Evolutionary conservation across 345 rosid species (phyloP), one percentile per base, ranked within the genome.

Genomic region (Pugionium cornutum): DNA sequence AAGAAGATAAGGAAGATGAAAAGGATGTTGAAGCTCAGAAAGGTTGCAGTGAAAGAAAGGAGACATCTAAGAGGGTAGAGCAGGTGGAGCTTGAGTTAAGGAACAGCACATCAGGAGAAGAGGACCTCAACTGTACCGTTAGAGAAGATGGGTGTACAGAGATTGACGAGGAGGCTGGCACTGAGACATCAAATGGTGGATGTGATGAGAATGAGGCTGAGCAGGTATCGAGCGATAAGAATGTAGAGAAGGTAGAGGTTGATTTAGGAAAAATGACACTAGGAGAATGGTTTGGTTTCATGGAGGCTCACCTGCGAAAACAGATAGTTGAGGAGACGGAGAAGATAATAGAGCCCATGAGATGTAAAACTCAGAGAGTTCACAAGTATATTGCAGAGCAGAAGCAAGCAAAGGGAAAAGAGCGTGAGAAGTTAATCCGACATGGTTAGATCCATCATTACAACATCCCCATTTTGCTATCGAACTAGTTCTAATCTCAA

Each of bases 241-340:
- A n/a, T 30, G 68, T 47, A 36, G 59, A 53, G 25, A 53, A 69
- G 7, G 53, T 57, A 53, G 59, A 61, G 33, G 11, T 62, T 34
- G 80, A 73, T 73, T 77, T 83, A 66, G 80, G 66, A 54, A 82
- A 73, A 67, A 82, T 86, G 82, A 79, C 83, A 9, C 30, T 86
- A 34, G 76, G 76, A 63, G 79, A 90, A 34, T 94, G 90, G 97
- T 85, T 88, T 63, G 79, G 80, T 55, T 79, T 43, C 61, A 45
- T 86, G 83, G 86, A 82, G 69, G 77, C 53, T 49, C 37, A 83
- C 45, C 50, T 83, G 67, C 83, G 73, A 1, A 76, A 81, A 73
- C 86, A 83, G 79, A 83, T 79, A 42, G 36, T 60, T 2, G 82
- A 81, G 30, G 83, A 73, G 18, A 83, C 92, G 0, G 95, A 88